These are phyloP conservation scores for Penicillium taxi DNA, from an alignment of 495 filamentous ascomycete species.

Conservation along the genomic window DNA sequence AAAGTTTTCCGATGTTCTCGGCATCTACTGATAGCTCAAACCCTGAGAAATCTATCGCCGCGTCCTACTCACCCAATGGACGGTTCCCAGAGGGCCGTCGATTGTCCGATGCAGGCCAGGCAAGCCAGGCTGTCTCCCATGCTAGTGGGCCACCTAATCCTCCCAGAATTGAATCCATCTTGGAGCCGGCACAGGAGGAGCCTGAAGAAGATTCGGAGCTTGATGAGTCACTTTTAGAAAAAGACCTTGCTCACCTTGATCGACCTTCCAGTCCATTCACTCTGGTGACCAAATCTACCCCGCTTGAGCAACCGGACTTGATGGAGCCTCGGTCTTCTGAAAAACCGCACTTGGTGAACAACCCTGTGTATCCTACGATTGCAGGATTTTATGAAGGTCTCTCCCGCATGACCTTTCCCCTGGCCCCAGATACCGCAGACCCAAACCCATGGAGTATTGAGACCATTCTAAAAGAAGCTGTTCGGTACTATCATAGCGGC, in stretches of 20 bases:
- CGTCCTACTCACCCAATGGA: constrained; percentile 33
- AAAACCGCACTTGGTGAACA: not conserved
- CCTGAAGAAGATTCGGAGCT: constrained; percentile 15
- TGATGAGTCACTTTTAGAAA: constrained; percentile 17
- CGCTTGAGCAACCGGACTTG: constrained; percentile 13
- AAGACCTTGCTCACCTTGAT: constrained; percentile 27
- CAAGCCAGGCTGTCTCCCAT: constrained; percentile 10
- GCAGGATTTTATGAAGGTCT: constrained; percentile 17
- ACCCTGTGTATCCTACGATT: constrained; percentile 6
- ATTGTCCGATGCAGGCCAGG: constrained; percentile 10
- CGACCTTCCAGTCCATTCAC: constrained; percentile 36
- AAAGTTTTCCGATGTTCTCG: constrained; percentile 80
- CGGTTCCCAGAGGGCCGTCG: constrained; percentile 12
- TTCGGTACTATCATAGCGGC: constrained; percentile 37
- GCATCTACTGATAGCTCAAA: constrained; percentile 58
- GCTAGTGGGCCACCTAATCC: constrained; percentile 4
- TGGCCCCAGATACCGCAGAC: constrained; percentile 22
- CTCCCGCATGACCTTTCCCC: constrained; percentile 23
- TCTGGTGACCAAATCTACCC: constrained; percentile 32
- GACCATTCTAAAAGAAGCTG: constrained; percentile 36
- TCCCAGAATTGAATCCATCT: constrained; percentile 16
- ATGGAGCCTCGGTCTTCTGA: constrained; percentile 5
- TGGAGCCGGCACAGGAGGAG: constrained; percentile 21
- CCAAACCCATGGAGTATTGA: constrained; percentile 45
- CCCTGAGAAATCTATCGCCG: constrained; percentile 36